Evolutionary conservation across 169 alveolate species (phyloP).

Genomic region (Eimeria acervulina): DNA sequence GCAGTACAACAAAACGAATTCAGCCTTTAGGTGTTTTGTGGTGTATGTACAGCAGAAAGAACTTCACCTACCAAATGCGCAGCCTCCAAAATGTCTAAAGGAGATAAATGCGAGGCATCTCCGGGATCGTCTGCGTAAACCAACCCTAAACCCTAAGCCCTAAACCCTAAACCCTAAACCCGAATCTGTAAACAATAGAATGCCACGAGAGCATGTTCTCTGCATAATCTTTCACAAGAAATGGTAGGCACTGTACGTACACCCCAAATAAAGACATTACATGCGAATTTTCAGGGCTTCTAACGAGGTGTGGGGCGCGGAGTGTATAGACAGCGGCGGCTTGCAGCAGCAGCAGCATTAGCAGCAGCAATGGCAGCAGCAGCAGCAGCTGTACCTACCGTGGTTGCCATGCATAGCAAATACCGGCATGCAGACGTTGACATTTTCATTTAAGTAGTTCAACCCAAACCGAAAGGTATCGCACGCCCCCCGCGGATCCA

Average conservation of each 20-base stretch:
- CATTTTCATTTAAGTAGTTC: constrained; percentile 91
- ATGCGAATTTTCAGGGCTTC: not conserved
- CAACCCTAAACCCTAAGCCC: not conserved
- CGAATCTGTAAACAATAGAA: not conserved
- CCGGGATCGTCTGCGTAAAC: constrained; percentile 86
- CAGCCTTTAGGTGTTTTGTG: not conserved
- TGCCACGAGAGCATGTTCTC: not conserved
- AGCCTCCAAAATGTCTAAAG: constrained; percentile 87
- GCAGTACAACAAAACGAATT: not conserved
- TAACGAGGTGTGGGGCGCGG: no score
- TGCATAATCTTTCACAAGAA: not conserved
- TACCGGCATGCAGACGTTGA: constrained; percentile 85
- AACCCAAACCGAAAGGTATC: constrained; percentile 80
- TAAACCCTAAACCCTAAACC: not conserved
- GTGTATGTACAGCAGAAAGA: not conserved
- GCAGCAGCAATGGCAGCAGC: no score
- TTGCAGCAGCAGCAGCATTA: not conserved
- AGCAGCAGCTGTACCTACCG: constrained; percentile 74
- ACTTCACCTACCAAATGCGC: constrained; percentile 90
- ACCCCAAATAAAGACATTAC: not conserved
- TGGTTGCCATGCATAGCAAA: constrained; percentile 89
- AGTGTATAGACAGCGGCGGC: not conserved
- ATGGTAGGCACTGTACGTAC: not conserved
- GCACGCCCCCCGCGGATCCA: not conserved
- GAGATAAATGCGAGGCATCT: constrained; percentile 86